These are phyloP conservation scores for Ascocoryne sarcoides DNA, from an alignment of 2,329 filamentous ascomycete genomes.

Conservation along the genomic window DNA sequence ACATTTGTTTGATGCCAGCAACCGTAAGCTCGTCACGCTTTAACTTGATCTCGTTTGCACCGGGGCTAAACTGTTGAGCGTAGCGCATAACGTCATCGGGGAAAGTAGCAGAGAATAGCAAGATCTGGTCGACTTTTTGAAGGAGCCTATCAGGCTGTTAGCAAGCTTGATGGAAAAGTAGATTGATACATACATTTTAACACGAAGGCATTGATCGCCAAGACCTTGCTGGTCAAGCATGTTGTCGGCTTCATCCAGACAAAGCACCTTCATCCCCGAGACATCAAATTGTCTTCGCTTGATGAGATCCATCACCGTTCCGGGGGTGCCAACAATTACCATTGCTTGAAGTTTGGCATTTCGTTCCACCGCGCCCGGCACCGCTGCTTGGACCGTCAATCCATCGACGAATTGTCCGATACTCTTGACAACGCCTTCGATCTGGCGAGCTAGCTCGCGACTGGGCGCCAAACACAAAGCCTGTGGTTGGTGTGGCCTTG, in stretches of 20 bases:
- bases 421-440: constrained; percentile 70
- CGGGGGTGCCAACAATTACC: constrained; percentile 86
- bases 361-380: constrained; percentile 67
- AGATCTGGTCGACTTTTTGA: constrained; percentile 68
- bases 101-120: constrained; percentile 96
- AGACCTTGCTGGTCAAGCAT: constrained; percentile 96
- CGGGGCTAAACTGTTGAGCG: constrained; percentile 74
- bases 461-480: constrained; percentile 85
- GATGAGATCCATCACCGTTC: constrained; percentile 83
- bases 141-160: constrained; percentile 48
- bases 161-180: not conserved
- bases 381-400: constrained; percentile 69
- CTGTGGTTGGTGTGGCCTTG: constrained; percentile 61
- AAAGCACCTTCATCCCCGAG: constrained; percentile 67
- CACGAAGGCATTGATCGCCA: constrained; percentile 87
- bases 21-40: constrained; percentile 89
- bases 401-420: constrained; percentile 79
- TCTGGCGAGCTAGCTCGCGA: constrained; percentile 90
- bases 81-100: constrained; percentile 79
- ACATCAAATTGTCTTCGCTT: constrained; percentile 66
- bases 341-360: constrained; percentile 63
- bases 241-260: constrained; percentile 96
- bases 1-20: constrained; percentile 95
- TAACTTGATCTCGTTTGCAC: constrained; percentile 78
- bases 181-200: constrained; percentile 60